Conservation (phyloP, 1,284 basidiomycete genomes). For the Malassezia sympodialis region DNA sequence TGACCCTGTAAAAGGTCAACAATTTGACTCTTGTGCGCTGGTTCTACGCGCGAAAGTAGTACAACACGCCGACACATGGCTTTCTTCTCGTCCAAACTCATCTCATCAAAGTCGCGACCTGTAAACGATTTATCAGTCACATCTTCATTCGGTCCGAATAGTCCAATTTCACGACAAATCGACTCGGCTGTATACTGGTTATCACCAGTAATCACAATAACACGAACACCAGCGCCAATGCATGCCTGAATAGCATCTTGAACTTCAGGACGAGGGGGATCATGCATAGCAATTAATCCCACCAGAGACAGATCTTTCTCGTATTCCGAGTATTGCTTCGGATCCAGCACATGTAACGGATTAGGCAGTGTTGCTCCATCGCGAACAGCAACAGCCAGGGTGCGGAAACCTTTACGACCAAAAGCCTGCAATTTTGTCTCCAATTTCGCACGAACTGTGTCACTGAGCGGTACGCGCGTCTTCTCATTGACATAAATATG, state of each 20-base stretch:
- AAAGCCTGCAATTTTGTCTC: constrained; percentile 60
- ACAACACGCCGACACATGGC: constrained; percentile 73
- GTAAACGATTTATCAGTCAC: constrained; percentile 68
- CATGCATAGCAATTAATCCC: constrained; percentile 91
- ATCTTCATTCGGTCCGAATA: constrained; percentile 56
- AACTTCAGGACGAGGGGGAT: constrained; percentile 93
- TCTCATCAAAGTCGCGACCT: constrained; percentile 76
- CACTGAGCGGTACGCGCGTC: constrained; percentile 44
- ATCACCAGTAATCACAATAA: constrained; percentile 96
- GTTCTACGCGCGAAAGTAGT: constrained; percentile 86
- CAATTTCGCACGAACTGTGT: constrained; percentile 58
- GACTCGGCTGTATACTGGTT: constrained; percentile 97
- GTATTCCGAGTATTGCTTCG: constrained; percentile 72
- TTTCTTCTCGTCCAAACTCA: constrained; percentile 65
- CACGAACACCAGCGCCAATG: constrained; percentile 82
- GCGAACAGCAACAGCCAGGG: constrained; percentile 78
- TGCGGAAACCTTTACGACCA: constrained; percentile 72
- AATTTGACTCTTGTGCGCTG: constrained; percentile 84
- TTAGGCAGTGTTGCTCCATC: constrained; percentile 56
- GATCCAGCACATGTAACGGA: constrained; percentile 59
- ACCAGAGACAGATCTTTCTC: constrained; percentile 74
- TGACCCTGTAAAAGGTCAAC: constrained; percentile 89
- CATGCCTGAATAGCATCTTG: constrained; percentile 77
- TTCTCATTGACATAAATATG: constrained; percentile 57
- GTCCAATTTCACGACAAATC: constrained; percentile 89